Percentiles rank a stretch among this genome's conserved stretches.
phyloP scores from a whole-genome alignment of 2,329 filamentous ascomycete species.

The Fusarium foetens region DNA sequence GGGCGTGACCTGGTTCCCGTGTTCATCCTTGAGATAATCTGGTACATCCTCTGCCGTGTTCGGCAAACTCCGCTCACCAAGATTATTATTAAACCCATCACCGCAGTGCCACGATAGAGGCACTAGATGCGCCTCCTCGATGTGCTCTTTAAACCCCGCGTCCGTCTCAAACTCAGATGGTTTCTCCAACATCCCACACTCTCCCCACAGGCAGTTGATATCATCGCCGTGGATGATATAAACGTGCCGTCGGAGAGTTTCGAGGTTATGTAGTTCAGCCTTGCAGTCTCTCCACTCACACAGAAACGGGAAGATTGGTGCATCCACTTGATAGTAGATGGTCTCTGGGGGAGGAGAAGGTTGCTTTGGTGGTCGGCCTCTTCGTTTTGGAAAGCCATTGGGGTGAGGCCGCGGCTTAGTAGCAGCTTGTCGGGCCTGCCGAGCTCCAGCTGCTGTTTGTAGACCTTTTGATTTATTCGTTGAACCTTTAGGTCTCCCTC shows the following conservation, averaged over 20 bases:
- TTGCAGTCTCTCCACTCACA: constrained; percentile 70
- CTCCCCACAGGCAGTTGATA: constrained; percentile 48
- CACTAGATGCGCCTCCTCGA: constrained; percentile 64
- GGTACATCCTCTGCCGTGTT: constrained; percentile 52
- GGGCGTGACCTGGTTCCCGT: constrained; percentile 68
- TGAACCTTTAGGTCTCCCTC: constrained; percentile 62
- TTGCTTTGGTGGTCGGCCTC: constrained; percentile 56
- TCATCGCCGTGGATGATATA: constrained; percentile 58
- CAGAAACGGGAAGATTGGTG: constrained; percentile 61
- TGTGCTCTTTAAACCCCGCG: constrained; percentile 58
- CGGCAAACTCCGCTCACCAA: constrained; percentile 27
- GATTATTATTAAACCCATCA: constrained; percentile 63
- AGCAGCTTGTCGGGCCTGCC: constrained; percentile 38
- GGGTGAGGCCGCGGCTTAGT: constrained; percentile 43
- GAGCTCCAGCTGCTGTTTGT: constrained; percentile 36
- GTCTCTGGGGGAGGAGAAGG: constrained; percentile 53
- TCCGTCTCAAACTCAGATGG: constrained; percentile 50
- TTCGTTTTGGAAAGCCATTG: constrained; percentile 49
- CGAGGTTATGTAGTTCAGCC: constrained; percentile 71
- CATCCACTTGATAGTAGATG: constrained; percentile 54
- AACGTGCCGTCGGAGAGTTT: constrained; percentile 67
- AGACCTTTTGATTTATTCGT: constrained; percentile 46
- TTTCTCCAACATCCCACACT: constrained; percentile 40
- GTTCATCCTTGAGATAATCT: constrained; percentile 61
- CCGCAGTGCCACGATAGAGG: constrained; percentile 68